Conservation (phyloP, 257 asterid species). For the Ilex asprella region DNA sequence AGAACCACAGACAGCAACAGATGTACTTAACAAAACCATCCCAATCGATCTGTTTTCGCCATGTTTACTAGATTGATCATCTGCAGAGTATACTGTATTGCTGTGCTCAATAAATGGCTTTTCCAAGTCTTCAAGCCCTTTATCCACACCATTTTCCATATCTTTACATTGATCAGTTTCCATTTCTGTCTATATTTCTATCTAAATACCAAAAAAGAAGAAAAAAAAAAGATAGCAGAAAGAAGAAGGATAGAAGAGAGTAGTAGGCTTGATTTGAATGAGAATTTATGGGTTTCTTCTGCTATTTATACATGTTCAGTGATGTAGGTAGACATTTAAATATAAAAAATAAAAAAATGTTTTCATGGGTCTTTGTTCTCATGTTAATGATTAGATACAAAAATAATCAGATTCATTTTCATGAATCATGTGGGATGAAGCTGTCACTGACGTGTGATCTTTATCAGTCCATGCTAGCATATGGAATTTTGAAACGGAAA, state of each 20-base stretch:
- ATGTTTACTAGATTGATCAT: conserved; percentile 4
- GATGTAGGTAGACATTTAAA: conserved; percentile 1
- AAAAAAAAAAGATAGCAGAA: too few relatives aligned
- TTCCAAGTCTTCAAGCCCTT: conserved; percentile 27
- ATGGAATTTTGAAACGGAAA: too few relatives aligned
- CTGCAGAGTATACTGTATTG: conserved; percentile 22
- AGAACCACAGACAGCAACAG: conserved; percentile 82
- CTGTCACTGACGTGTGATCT: conserved; percentile 62
- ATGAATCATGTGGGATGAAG: conserved; percentile 12
- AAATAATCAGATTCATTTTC: background rate
- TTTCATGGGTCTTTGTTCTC: background rate
- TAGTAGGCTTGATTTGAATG: too few relatives aligned
- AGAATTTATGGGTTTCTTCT: too few relatives aligned
- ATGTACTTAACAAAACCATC: conserved; percentile 63
- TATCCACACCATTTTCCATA: conserved; percentile 30
- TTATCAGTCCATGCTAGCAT: conserved; percentile 19
- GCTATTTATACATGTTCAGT: too few relatives aligned
- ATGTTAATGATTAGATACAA: conserved; percentile 9
- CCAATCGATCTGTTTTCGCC: conserved; percentile 34
- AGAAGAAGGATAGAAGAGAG: too few relatives aligned
- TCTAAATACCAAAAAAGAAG: too few relatives aligned
- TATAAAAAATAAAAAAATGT: too few relatives aligned
- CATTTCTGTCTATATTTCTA: conserved; percentile 19
- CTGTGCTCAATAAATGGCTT: conserved; percentile 37
- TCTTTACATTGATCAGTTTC: conserved; percentile 33